Evolutionary conservation across 2,329 filamentous ascomycete genomes (phyloP).

Genomic region (Exophiala viscosa): DNA sequence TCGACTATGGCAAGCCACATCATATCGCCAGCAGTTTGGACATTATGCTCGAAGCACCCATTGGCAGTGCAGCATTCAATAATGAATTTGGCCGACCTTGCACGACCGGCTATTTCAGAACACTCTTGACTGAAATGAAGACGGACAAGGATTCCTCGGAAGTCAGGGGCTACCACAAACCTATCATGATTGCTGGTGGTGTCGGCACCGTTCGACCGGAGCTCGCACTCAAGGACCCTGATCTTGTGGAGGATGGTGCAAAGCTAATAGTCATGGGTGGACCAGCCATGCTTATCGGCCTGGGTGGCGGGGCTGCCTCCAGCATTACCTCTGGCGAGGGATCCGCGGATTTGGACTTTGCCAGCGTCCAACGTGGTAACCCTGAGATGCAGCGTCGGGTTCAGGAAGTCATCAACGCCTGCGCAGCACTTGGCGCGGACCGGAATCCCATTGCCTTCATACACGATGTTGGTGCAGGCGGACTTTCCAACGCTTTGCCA

Average conservation of each 20-base stretch:
- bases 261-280: conserved; percentile 90
- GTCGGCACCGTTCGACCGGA: conserved; percentile 87
- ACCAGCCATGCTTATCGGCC: conserved; percentile 94
- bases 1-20: conserved; percentile 74
- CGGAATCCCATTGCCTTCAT: conserved; percentile 89
- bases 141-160: conserved; percentile 62
- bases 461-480: conserved; percentile 94
- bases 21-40: conserved; percentile 93
- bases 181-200: conserved; percentile 96
- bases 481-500: conserved; percentile 76
- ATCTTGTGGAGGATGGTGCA: conserved; percentile 78
- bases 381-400: conserved; percentile 93
- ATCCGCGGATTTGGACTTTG: conserved; percentile 90
- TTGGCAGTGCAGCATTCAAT: conserved; percentile 93
- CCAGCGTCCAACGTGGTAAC: conserved; percentile 94
- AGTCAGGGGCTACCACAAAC: conserved; percentile 91
- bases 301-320: conserved; percentile 92
- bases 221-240: conserved; percentile 79
- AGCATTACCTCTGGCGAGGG: conserved; percentile 84
- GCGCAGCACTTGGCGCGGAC: conserved; percentile 73
- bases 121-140: conserved; percentile 68
- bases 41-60: conserved; percentile 96
- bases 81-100: conserved; percentile 95
- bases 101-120: conserved; percentile 86
- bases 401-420: conserved; percentile 97